Percentiles rank a stretch among this genome's conserved stretches.
Evolutionary conservation across 2,329 filamentous ascomycete genomes (phyloP).

Genomic region (Cadophora sp.): DNA sequence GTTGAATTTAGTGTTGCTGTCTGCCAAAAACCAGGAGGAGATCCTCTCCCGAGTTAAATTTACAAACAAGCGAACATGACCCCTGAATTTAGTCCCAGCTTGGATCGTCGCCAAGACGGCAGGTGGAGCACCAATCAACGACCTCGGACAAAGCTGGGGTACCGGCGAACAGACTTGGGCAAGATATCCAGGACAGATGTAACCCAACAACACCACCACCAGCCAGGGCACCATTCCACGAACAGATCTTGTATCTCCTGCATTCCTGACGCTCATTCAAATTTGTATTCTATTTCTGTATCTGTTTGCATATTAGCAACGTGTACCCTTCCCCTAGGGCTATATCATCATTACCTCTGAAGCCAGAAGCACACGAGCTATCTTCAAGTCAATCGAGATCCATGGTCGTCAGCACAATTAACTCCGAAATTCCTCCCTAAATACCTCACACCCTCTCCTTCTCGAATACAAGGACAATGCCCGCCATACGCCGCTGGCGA

Average conservation of each 20-base stretch:
- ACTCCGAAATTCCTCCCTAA: slow-evolving; percentile 13
- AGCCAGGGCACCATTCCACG: not conserved
- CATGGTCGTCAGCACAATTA: slow-evolving; percentile 27
- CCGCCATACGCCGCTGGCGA: slow-evolving; percentile 40
- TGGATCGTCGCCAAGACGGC: slow-evolving; percentile 24
- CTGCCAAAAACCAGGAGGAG: too few relatives aligned
- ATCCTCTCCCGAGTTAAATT: too few relatives aligned
- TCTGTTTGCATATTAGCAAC: not conserved
- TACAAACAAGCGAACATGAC: slow-evolving; percentile 5
- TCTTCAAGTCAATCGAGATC: not conserved
- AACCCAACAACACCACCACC: slow-evolving; percentile 10
- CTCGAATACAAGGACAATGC: slow-evolving; percentile 25
- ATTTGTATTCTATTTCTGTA: not conserved
- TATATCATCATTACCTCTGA: not conserved
- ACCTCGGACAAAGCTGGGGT: slow-evolving; percentile 1
- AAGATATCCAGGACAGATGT: not conserved
- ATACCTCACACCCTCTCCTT: too few relatives aligned
- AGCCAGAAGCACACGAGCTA: not conserved
- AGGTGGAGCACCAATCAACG: slow-evolving; percentile 4
- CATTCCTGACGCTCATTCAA: slow-evolving; percentile 3
- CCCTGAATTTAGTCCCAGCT: slow-evolving; percentile 24
- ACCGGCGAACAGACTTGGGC: not conserved
- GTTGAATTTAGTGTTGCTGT: too few relatives aligned
- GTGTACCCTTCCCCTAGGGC: not conserved
- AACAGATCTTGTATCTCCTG: not conserved